Evolutionary conservation across 2,329 filamentous ascomycete genomes (phyloP), one percentile per base, ranked within the genome.

Genomic region (Cercospora berteroae): DNA sequence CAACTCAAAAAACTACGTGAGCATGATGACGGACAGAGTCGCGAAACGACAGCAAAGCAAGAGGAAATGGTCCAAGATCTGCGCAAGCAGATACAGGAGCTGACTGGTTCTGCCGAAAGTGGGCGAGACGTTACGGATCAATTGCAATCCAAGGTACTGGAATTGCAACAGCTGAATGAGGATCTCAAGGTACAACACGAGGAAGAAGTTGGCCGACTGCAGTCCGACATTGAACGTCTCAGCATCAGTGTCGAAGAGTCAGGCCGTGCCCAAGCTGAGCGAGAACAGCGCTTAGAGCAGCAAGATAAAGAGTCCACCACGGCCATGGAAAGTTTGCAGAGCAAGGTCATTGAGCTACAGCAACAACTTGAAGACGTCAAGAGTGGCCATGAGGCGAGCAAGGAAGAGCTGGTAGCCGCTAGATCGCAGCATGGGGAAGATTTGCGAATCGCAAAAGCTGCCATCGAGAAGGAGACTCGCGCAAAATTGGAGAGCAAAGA

Each of bases 81-180:
- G 4, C 70, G 71, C 29, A 62, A 67, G 10, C 69, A 71, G 58
- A 48, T 75, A n/a, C 36, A 60, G n/a, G 69, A 70, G 56, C 64
- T 74, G 20, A 71, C 74, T 52, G 65, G 70, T 18, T 68, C 72
- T 25, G 74, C 70, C 31, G 67, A 39, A 10, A 69, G 73, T 44
- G 70, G 69, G n/a, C 65, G 66, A 23, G 56, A 67, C 16, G 64
- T 71, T 10, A 66, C 72, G 5, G 68, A 68, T 50, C 42, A 64
- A 31, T 63, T 73, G 20, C 72, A 72, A 58, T 58, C 25, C 7
- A 55, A 69, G 44, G 55, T 70, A 12, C 36, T 52, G 31, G 65
- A 69, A 27, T 58, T 71, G 20, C 67, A 69, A 52, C 65, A 72
- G 44, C 25, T 65, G 8, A 68, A 70, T 44, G 55, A 64, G n/a